These are phyloP conservation scores for Zelopaecilomyces penicillatus DNA, from an alignment of 2,329 filamentous ascomycete genomes.

Conservation along the genomic window DNA sequence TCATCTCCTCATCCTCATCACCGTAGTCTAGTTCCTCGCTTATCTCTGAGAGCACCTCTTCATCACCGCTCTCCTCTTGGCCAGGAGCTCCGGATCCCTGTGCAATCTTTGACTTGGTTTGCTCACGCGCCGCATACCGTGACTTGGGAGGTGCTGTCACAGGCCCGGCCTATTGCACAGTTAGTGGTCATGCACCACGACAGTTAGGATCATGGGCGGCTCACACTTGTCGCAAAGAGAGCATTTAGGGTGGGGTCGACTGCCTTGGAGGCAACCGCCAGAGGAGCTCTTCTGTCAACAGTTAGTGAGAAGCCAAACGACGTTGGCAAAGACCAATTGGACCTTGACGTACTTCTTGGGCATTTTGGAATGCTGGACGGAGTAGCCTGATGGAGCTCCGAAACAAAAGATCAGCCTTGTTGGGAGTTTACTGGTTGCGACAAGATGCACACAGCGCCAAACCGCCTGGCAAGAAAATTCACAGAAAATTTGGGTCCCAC, in stretches of 20 bases:
- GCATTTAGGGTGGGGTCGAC: slow-evolving; percentile 63
- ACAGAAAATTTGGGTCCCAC: slow-evolving; percentile 10
- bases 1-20: slow-evolving; percentile 22
- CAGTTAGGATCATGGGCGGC: slow-evolving; percentile 23
- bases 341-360: slow-evolving; percentile 15
- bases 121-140: slow-evolving; percentile 33
- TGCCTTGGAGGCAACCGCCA: slow-evolving; percentile 41
- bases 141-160: slow-evolving; percentile 37
- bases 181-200: slow-evolving; percentile 1
- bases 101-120: slow-evolving; percentile 22
- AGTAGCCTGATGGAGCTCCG: neutral
- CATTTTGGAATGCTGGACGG: slow-evolving; percentile 8
- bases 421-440: slow-evolving; percentile 5
- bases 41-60: slow-evolving; percentile 25
- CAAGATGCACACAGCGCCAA: slow-evolving; percentile 3
- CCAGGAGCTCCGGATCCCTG: slow-evolving; percentile 21
- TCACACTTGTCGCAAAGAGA: slow-evolving; percentile 65
- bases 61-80: slow-evolving; percentile 21
- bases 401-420: neutral
- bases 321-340: neutral
- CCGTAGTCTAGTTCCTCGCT: slow-evolving; percentile 26
- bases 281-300: slow-evolving; percentile 25
- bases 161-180: slow-evolving; percentile 38
- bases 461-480: slow-evolving; percentile 5
- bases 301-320: slow-evolving; percentile 10